Evolutionary conservation across 768 basidiomycete species (phyloP), one percentile per base, ranked within the genome.

Genomic region (Phylloporus sp.): DNA sequence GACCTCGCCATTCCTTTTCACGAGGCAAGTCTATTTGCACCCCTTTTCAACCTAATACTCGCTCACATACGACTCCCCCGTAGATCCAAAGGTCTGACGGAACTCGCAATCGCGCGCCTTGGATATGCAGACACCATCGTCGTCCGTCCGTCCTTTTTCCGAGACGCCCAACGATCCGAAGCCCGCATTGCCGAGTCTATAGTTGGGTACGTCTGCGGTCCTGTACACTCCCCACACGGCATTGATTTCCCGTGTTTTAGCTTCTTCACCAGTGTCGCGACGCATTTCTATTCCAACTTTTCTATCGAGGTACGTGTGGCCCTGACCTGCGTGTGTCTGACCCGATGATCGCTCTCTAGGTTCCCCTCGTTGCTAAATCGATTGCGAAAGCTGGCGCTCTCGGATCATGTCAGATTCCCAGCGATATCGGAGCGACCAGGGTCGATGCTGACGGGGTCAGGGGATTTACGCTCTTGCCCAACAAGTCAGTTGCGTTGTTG

Each of bases 11-110:
- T 74, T 83, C 57, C 66, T 86, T 15, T 88, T 88, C 52, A 22
- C 69, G 2, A 79, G 61, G 79, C 80, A 35, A 40, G 68, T 11
- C 32, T 8, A 38, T 28, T 45, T 12, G 11, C 18, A 20, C 6
- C 5, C 22, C 22, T 9, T 12, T 8, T 10, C 27, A 18, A 27
- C 13, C 28, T 8, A n/a, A 7, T 26, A 1, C 36, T 23, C 41
- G 50, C 27, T 48, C 45, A 40, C 35, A 43, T 34, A 23, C 43
- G 13, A 6, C 40, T 50, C 15, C 0, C 7, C 5, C 23, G 38
- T 45, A 88, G 84, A 75, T 83, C 80, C 59, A 90, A 91, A 67
- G 90, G 86, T 15, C 68, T 82, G 27, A 91, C 90, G 0, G 91
- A 91, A 64, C 70, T 78, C 41, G 85, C 70, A 0, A 73, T 92